Percentiles rank a stretch among this genome's conserved stretches.
Evolutionary conservation across 2,329 filamentous ascomycete genomes (phyloP).

Genomic region (Cercospora janseana): DNA sequence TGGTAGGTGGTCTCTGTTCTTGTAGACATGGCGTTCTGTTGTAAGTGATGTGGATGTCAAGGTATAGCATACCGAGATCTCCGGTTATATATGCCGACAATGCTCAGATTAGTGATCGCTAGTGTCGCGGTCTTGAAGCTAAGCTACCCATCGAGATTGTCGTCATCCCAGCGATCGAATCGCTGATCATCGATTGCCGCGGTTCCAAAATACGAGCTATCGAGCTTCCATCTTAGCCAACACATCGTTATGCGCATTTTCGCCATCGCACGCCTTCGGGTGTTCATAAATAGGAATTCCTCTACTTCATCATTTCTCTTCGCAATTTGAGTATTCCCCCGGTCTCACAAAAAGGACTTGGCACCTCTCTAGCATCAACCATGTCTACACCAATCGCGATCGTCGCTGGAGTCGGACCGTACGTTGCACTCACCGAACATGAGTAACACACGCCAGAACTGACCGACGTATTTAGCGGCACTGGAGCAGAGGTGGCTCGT

Average conservation of each 20-base stretch:
- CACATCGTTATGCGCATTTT: background rate
- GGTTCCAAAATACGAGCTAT: background rate
- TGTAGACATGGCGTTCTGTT: conserved; percentile 4
- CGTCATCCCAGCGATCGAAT: conserved; percentile 1
- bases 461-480: conserved; percentile 46
- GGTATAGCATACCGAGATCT: background rate
- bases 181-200: background rate
- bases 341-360: background rate
- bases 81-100: background rate
- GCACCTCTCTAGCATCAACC: conserved; percentile 1
- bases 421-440: conserved; percentile 1
- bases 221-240: background rate
- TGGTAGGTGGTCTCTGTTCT: conserved; percentile 13
- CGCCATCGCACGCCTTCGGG: background rate
- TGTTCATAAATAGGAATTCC: background rate
- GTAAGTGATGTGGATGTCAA: background rate
- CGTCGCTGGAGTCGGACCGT: conserved; percentile 10
- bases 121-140: background rate
- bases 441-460: conserved; percentile 1
- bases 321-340: background rate
- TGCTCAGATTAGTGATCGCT: conserved; percentile 1
- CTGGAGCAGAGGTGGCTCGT: conserved; percentile 57
- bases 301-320: background rate
- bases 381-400: conserved; percentile 9
- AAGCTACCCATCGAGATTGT: background rate